Conservation (phyloP, 2,329 filamentous ascomycete species). For the Trichoderma sp. region DNA sequence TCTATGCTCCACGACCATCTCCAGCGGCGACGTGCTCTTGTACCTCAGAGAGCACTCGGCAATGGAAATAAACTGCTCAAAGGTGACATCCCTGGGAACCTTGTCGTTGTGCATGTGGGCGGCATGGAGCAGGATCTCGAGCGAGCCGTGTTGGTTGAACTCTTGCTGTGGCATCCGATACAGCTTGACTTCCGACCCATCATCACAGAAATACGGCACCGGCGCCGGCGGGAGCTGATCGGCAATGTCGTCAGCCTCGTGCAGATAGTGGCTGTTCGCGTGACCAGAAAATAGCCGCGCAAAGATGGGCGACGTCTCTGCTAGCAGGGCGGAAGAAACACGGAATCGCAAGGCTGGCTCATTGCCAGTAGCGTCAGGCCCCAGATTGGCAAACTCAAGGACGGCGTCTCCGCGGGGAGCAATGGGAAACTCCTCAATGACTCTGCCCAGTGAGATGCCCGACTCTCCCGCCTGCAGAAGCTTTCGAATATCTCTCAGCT, state of each 20-base stretch:
- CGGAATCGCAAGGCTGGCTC: constrained; percentile 47
- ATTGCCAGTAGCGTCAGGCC: constrained; percentile 29
- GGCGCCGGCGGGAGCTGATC: constrained; percentile 36
- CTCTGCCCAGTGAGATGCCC: constrained; percentile 38
- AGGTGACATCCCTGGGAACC: constrained; percentile 45
- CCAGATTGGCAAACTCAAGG: constrained; percentile 49
- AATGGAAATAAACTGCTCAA: constrained; percentile 50
- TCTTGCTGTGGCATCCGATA: constrained; percentile 54
- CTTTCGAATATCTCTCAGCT: constrained; percentile 39
- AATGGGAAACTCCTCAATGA: constrained; percentile 43
- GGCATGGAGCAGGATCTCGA: constrained; percentile 49
- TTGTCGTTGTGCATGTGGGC: constrained; percentile 48
- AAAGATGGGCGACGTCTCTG: constrained; percentile 52
- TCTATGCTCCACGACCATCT: constrained; percentile 47
- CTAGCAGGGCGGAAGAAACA: constrained; percentile 49
- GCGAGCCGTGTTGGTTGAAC: constrained; percentile 38
- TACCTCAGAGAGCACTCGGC: constrained; percentile 50
- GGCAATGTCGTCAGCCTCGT: constrained; percentile 38
- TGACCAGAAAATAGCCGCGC: constrained; percentile 43
- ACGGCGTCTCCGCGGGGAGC: constrained; percentile 47
- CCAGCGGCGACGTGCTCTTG: constrained; percentile 49
- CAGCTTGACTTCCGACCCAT: constrained; percentile 44
- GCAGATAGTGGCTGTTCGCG: constrained; percentile 29
- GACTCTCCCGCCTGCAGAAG: constrained; percentile 42
- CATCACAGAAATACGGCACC: constrained; percentile 38